A percentile compares a stretch with the other conserved stretches of the same genome.
Evolutionary conservation across 352 stramenopile genomes (phyloP).

Genomic region (Globisporangium nodosum): DNA sequence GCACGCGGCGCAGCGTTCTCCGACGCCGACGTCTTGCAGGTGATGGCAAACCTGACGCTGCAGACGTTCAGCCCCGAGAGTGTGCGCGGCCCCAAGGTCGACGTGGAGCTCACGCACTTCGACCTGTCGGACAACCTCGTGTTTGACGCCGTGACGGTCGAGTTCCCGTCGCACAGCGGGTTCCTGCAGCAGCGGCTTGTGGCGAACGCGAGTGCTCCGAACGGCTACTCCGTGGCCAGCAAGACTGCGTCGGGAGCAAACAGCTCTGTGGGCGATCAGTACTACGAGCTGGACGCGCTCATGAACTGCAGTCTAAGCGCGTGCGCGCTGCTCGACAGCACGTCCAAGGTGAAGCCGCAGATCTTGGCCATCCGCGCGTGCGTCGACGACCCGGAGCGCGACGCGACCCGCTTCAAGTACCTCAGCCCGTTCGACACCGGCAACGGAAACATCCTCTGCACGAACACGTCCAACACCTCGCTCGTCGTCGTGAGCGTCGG

Average conservation of each 20-base stretch:
- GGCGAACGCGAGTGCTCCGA: background rate
- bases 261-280: background rate
- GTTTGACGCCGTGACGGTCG: slow-evolving; percentile 7
- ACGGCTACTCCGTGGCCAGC: background rate
- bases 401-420: background rate
- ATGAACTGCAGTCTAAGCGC: background rate
- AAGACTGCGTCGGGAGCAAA: background rate
- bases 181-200: slow-evolving; percentile 2
- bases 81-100: background rate
- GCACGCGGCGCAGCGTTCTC: background rate
- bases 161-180: slow-evolving; percentile 1
- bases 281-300: slow-evolving; percentile 4
- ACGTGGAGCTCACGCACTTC: slow-evolving; percentile 3
- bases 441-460: background rate
- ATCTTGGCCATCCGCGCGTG: background rate
- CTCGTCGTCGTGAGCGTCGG: slow-evolving; percentile 4
- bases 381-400: background rate
- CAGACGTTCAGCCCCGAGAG: background rate
- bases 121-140: background rate
- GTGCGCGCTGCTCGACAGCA: background rate
- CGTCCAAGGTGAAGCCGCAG: background rate
- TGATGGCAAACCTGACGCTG: slow-evolving; percentile 2
- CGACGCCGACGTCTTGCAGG: background rate
- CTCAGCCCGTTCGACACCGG: background rate
- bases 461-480: slow-evolving; percentile 1